Evolutionary conservation across 371 early-diverging fungal genomes (phyloP).

Genomic region (Circinella umbellata): DNA sequence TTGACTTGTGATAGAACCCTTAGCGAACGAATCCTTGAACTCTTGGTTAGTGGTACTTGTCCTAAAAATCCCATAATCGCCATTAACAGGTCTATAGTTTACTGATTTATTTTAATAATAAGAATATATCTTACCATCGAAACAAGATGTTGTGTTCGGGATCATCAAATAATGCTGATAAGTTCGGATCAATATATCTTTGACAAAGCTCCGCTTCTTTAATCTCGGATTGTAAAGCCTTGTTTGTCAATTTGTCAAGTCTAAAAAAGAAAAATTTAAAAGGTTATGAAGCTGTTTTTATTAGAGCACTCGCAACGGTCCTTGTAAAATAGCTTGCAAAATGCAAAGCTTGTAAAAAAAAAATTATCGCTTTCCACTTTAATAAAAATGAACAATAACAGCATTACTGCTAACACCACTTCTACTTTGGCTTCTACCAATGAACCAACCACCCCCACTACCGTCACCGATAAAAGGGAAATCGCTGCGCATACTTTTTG

Average conservation of each 20-base stretch:
- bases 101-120: background rate
- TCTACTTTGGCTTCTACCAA: too few species aligned
- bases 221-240: background rate
- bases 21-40: background rate
- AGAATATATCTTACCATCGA: constrained; percentile 7
- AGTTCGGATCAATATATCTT: background rate
- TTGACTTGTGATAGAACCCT: background rate
- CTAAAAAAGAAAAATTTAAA: constrained; percentile 1
- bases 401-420: too few species aligned
- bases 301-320: too few species aligned
- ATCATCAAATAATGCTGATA: constrained; percentile 15
- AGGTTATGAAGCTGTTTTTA: background rate
- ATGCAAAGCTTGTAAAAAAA: too few species aligned
- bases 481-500: too few species aligned
- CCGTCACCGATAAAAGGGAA: too few species aligned
- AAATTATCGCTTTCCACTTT: too few species aligned
- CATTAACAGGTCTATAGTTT: background rate
- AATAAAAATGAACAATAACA: too few species aligned
- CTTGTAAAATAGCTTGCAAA: too few species aligned
- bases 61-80: background rate
- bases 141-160: constrained; percentile 11
- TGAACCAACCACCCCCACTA: too few species aligned
- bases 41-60: constrained; percentile 7
- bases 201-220: constrained; percentile 8
- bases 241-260: background rate